A percentile compares a stretch with the other conserved stretches of the same genome.
phyloP scores from a whole-genome alignment of 1,284 basidiomycete species.

The Trichosporon faecale region DNA sequence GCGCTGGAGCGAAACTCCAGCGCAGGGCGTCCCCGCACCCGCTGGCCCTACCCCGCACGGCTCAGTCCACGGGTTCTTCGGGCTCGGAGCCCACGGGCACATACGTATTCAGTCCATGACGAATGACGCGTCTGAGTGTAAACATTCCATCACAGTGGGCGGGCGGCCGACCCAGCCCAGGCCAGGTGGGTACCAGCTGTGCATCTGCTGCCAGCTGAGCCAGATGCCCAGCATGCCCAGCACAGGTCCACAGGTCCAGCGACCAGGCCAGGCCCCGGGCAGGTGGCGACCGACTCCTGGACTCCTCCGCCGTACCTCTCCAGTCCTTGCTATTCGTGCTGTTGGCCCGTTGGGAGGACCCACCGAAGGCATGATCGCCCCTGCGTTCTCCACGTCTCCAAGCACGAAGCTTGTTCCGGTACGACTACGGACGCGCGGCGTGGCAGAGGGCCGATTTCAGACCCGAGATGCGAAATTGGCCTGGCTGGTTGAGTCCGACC shows the following conservation, averaged over 20 bases:
- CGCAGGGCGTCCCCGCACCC: too few species aligned
- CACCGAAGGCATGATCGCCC: background rate
- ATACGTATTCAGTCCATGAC: background rate
- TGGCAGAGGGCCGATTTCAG: background rate
- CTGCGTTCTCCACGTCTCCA: background rate
- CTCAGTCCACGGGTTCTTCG: too few species aligned
- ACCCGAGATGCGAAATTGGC: background rate
- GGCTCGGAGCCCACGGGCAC: background rate
- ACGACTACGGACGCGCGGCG: background rate
- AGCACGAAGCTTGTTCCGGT: background rate
- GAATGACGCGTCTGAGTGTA: background rate
- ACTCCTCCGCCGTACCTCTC: background rate
- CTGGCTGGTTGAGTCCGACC: background rate
- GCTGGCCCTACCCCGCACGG: too few species aligned
- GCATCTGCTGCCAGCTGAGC: background rate
- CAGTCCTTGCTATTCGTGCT: too few species aligned
- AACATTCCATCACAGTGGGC: background rate
- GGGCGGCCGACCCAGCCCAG: too few species aligned
- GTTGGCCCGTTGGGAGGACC: background rate
- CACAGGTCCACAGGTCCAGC: background rate
- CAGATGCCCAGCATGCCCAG: background rate
- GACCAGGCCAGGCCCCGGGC: background rate
- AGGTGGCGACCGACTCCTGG: background rate
- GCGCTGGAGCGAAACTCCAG: too few species aligned
- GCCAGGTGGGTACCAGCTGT: background rate